phyloP scores from a whole-genome alignment of 179 eudicot species.

The Silene vulgaris region DNA sequence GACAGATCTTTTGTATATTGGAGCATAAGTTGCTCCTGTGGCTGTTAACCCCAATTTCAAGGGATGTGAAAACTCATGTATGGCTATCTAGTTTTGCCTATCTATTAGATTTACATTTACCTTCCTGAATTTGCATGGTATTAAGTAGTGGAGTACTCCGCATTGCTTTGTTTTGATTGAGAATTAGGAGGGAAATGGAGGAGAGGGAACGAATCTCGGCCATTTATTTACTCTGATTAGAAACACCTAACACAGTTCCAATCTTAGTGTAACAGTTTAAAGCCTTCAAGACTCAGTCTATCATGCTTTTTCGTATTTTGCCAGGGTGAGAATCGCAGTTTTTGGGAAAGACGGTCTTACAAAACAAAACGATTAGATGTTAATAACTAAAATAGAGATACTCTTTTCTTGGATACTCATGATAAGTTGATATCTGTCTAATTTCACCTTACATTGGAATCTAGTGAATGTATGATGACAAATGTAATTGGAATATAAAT shows the following conservation, averaged over 20 bases:
- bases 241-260: no score
- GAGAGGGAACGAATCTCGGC: no score
- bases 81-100: no score
- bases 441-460: background rate
- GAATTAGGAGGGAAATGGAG: no score
- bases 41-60: background rate
- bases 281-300: no score
- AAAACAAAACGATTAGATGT: background rate
- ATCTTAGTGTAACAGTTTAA: no score
- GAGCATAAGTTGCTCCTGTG: background rate
- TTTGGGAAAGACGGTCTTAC: no score
- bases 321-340: no score
- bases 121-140: background rate
- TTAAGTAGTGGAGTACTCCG: no score
- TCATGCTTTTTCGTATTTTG: no score
- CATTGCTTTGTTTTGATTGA: no score
- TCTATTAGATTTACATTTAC: background rate
- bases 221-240: no score
- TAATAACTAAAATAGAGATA: background rate
- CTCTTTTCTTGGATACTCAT: background rate
- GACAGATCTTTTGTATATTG: background rate
- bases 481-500: background rate
- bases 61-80: background rate
- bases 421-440: background rate
- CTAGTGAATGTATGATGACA: constrained; percentile 13